phyloP scores from a whole-genome alignment of 768 basidiomycete species.

The Porpolomopsis calyptriformis region DNA sequence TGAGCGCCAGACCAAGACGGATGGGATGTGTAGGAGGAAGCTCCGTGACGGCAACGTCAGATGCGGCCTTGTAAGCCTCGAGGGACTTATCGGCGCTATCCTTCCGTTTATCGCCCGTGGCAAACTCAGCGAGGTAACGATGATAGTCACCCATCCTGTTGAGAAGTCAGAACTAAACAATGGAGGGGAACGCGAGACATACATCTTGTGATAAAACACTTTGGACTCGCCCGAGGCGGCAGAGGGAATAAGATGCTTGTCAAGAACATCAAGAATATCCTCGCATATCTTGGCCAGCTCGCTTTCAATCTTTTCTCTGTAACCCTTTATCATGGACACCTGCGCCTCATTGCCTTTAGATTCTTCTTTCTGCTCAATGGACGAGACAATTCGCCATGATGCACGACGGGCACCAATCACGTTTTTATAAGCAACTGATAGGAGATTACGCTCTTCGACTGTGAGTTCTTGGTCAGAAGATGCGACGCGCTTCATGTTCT shows the following conservation, averaged over 20 bases:
- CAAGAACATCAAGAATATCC: slow-evolving; percentile 94
- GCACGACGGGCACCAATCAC: slow-evolving; percentile 97
- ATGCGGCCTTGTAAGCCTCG: slow-evolving; percentile 95
- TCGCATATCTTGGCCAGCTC: slow-evolving; percentile 98
- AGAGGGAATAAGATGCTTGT: slow-evolving; percentile 95
- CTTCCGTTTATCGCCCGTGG: slow-evolving; percentile 95
- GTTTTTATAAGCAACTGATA: slow-evolving; percentile 99
- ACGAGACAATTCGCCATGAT: slow-evolving; percentile 96
- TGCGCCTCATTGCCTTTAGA: slow-evolving; percentile 95
- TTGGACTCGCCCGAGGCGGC: slow-evolving; percentile 95
- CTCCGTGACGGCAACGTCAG: slow-evolving; percentile 92
- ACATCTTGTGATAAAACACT: slow-evolving; percentile 99
- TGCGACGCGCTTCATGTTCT: slow-evolving; percentile 98
- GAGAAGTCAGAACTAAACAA: slow-evolving; percentile 14
- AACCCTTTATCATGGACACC: slow-evolving; percentile 94
- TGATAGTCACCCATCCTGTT: slow-evolving; percentile 83
- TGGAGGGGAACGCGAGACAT: slow-evolving; percentile 19
- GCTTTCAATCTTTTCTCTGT: slow-evolving; percentile 95
- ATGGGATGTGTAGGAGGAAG: slow-evolving; percentile 95
- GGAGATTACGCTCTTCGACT: slow-evolving; percentile 95
- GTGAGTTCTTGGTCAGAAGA: slow-evolving; percentile 97
- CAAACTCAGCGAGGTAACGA: slow-evolving; percentile 93
- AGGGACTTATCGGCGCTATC: slow-evolving; percentile 95
- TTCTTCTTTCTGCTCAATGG: slow-evolving; percentile 99
- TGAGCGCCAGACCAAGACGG: slow-evolving; percentile 94